Base-by-base conservation (phyloP, 371 early-diverging fungal species). In the Mucor velutinosus region DNA sequence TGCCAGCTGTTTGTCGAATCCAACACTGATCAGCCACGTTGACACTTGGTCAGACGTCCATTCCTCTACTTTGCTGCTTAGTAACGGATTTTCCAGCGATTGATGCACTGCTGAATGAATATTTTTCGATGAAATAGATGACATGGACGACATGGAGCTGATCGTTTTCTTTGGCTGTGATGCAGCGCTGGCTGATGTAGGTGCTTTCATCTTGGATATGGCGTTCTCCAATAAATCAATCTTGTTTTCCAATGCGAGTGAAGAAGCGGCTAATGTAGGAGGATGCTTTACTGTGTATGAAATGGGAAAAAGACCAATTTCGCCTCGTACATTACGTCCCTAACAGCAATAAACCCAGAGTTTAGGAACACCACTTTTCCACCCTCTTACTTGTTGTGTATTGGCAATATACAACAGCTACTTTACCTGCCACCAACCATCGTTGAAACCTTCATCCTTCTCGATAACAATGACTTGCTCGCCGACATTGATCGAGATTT, bases 391-490 rank as follows among this genome's bases (percentile, higher is more conserved):
- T 21, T 39, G n/a, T 37, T 55, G 7, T 49, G 21, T 15, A 14
- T 35, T 30, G 58, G n/a, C 32, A 27, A 21, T 27, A 7, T 19
- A 57, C 37, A 64, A 56, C 3, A 27, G 56, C 29, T 58, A 32
- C 21, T 56, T 58, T 72, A 71, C 72, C 62, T 72, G 61, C 90
- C 92, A 94, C 93, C 94, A 94, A 25, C 93, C 93, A 73, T 94
- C 94, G 30, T 82, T 82, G 71, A 83, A 92, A 11, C 84, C 81
- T 19, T 92, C 92, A 72, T 94, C 94, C 64, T 83, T 84, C 67
- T 92, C 91, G 14, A 92, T 66, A 1, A 94, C 88, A 32, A 89
- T 73, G 10, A 94, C 82, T 35, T 89, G 85, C 56, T 94, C 92
- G 11, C 88, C 91, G 29, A 81, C 82, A 35, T 81, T 66, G 62